Percentiles rank a stretch among this genome's conserved stretches.
Conservation (phyloP, 768 basidiomycete genomes). For the Trametes cubensis region DNA sequence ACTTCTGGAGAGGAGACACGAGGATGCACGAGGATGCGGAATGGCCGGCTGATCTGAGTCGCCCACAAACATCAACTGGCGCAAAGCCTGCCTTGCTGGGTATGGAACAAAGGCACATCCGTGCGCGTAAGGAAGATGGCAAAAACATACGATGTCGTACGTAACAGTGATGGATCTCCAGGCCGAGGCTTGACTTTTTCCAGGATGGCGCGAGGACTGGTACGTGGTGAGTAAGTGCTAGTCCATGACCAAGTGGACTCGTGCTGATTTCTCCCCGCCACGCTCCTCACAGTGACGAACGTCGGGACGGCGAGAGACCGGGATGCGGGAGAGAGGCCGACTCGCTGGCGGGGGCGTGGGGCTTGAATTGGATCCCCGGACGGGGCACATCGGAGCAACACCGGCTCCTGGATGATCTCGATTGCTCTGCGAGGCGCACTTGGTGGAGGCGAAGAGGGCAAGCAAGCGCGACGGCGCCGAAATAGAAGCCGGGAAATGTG, state of each 20-base stretch:
- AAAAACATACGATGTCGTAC: not conserved
- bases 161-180: not conserved
- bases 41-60: constrained; percentile 5
- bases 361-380: not conserved
- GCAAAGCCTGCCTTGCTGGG: constrained; percentile 9
- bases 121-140: not conserved
- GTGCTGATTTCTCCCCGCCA: not conserved
- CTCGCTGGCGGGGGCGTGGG: no score
- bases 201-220: no score
- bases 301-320: not conserved
- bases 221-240: not conserved
- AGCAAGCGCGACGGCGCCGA: not conserved
- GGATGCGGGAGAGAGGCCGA: no score
- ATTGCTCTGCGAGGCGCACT: no score
- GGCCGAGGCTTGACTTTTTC: not conserved
- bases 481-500: not conserved
- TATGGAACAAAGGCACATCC: constrained; percentile 13
- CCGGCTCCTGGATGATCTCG: no score
- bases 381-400: no score
- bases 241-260: not conserved
- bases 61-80: constrained; percentile 19
- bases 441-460: no score
- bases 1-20: constrained; percentile 6
- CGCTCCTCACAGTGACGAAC: not conserved
- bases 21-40: not conserved